Evolutionary conservation across 495 filamentous ascomycete genomes (phyloP).

Genomic region (Trichoderma virens): DNA sequence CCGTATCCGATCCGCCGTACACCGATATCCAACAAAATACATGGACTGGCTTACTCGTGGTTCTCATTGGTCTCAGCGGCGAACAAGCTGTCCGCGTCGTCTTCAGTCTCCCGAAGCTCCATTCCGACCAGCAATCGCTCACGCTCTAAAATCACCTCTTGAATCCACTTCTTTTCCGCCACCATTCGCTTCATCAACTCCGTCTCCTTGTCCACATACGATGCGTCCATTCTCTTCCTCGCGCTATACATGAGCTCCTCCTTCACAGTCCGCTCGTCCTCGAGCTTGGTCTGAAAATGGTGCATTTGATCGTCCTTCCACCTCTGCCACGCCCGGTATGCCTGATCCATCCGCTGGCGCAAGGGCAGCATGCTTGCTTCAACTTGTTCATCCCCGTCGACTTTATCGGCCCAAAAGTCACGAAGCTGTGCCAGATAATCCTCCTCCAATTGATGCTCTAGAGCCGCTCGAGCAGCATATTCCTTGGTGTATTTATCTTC

Average conservation of each 20-base stretch:
- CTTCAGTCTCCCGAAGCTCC: constrained; percentile 29
- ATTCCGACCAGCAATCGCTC: constrained; percentile 21
- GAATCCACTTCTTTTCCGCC: constrained; percentile 26
- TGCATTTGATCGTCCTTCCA: constrained; percentile 22
- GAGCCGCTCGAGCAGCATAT: constrained; percentile 17
- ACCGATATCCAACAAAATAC: too few relatives aligned
- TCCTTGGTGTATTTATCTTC: constrained; percentile 22
- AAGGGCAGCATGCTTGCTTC: constrained; percentile 20
- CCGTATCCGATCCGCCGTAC: too few relatives aligned
- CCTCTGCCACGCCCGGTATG: constrained; percentile 21
- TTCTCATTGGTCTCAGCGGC: background rate
- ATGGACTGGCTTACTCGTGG: background rate
- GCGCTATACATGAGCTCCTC: constrained; percentile 25
- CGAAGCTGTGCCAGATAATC: constrained; percentile 22
- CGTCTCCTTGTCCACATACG: constrained; percentile 12
- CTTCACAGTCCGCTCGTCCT: constrained; percentile 22
- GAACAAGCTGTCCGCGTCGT: constrained; percentile 17
- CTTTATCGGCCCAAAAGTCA: constrained; percentile 22
- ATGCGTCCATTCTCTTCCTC: constrained; percentile 15
- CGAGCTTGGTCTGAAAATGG: constrained; percentile 14
- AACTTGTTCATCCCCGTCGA: constrained; percentile 11
- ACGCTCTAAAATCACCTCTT: constrained; percentile 24
- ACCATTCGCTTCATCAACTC: constrained; percentile 16
- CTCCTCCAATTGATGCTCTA: constrained; percentile 26
- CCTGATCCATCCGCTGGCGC: constrained; percentile 21